These are phyloP conservation scores for Erodium trifolium DNA, from an alignment of 441 rosid species.

Conservation along the genomic window DNA sequence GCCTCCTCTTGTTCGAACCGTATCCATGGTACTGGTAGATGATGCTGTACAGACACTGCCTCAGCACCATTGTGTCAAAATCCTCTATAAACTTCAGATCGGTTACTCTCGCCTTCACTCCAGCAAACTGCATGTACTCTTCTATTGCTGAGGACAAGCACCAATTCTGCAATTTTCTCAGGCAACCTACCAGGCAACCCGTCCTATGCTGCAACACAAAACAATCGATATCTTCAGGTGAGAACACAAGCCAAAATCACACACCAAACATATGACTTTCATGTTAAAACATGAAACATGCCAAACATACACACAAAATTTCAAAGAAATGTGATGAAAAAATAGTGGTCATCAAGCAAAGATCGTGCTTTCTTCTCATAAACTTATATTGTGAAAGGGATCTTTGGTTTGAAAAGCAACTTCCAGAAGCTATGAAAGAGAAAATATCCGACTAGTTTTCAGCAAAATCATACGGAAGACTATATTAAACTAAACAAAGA, in stretches of 20 bases:
- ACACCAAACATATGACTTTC: neutral
- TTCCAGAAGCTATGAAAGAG: neutral
- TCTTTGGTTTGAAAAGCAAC: neutral
- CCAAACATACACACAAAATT: neutral
- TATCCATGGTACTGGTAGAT: constrained; percentile 75
- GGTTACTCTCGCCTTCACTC: constrained; percentile 47
- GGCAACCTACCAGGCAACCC: constrained; percentile 83
- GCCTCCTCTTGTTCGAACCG: constrained; percentile 72
- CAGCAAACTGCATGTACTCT: constrained; percentile 66
- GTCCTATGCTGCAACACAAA: constrained; percentile 58
- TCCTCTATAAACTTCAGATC: constrained; percentile 61
- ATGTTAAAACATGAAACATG: neutral
- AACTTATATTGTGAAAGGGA: neutral
- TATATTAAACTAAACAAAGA: neutral
- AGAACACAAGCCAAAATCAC: too few relatives aligned
- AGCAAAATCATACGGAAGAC: neutral
- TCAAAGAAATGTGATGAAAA: neutral
- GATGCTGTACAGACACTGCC: constrained; percentile 57
- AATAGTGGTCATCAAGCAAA: neutral
- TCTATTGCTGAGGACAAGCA: constrained; percentile 65
- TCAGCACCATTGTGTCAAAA: constrained; percentile 42
- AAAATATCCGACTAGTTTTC: neutral
- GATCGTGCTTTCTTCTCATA: neutral
- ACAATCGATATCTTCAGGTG: too few relatives aligned
- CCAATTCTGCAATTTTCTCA: constrained; percentile 87